Evolutionary conservation across 2,329 filamentous ascomycete species (phyloP).

Genomic region (Claviceps sp.): DNA sequence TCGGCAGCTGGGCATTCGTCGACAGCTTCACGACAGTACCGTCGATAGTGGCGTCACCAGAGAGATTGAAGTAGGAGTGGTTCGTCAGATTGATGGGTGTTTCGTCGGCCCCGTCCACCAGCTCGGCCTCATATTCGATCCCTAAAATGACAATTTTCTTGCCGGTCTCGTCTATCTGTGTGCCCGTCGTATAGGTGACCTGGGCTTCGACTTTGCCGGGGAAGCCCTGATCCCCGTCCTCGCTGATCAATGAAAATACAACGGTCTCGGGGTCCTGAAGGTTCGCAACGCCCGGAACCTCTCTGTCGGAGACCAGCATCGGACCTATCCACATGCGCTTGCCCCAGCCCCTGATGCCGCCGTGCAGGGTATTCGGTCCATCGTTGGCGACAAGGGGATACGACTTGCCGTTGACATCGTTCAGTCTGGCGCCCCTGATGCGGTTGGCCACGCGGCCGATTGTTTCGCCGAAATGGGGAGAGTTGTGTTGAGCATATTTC

Average conservation of each 20-base stretch:
- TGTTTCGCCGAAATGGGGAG: slow-evolving; percentile 79
- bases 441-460: slow-evolving; percentile 82
- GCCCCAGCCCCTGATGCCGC: slow-evolving; percentile 65
- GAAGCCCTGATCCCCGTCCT: slow-evolving; percentile 79
- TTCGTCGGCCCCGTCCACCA: slow-evolving; percentile 70
- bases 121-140: slow-evolving; percentile 80
- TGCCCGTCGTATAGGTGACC: slow-evolving; percentile 67
- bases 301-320: slow-evolving; percentile 37
- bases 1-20: slow-evolving; percentile 53
- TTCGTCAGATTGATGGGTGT: slow-evolving; percentile 90
- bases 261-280: slow-evolving; percentile 52
- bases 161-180: slow-evolving; percentile 45
- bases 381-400: slow-evolving; percentile 68
- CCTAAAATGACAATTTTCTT: slow-evolving; percentile 58
- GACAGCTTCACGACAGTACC: slow-evolving; percentile 54
- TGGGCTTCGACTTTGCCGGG: slow-evolving; percentile 70
- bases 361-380: slow-evolving; percentile 62
- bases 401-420: slow-evolving; percentile 54
- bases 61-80: slow-evolving; percentile 70
- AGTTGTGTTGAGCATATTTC: slow-evolving; percentile 63
- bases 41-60: slow-evolving; percentile 36
- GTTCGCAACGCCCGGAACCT: slow-evolving; percentile 36
- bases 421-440: slow-evolving; percentile 57
- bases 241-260: slow-evolving; percentile 51
- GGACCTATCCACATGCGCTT: slow-evolving; percentile 68